A percentile compares a stretch with the other conserved stretches of the same genome.
These are phyloP conservation scores for Osmanthus fragrans DNA, from an alignment of 257 asterid genomes.

Conservation along the genomic window DNA sequence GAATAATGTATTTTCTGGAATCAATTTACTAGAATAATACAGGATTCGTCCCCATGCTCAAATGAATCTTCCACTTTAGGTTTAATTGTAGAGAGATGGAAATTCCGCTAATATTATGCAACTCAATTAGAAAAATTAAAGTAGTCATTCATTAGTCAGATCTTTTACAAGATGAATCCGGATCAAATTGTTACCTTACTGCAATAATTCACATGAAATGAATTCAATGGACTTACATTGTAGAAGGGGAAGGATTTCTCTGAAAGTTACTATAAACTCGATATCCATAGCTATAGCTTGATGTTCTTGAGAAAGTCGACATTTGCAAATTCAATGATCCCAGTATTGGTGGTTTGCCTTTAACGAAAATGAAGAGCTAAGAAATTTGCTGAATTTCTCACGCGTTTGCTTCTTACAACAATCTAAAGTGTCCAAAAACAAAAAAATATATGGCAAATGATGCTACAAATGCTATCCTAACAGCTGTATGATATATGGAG, in stretches of 20 bases:
- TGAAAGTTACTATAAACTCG: slow-evolving; percentile 11
- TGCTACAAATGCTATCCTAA: background rate
- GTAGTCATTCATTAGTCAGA: too few species aligned
- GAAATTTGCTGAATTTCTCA: background rate
- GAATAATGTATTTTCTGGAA: too few species aligned
- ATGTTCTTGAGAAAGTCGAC: slow-evolving; percentile 34
- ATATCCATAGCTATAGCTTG: slow-evolving; percentile 28
- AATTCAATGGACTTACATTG: slow-evolving; percentile 33
- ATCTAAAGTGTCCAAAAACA: background rate
- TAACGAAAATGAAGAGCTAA: too few species aligned
- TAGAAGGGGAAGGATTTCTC: slow-evolving; percentile 26
- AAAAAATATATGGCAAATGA: background rate
- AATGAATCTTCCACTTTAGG: too few species aligned
- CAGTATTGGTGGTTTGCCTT: background rate
- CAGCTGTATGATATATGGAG: slow-evolving; percentile 13
- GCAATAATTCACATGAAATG: background rate
- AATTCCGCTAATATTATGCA: too few species aligned
- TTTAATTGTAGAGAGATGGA: too few species aligned
- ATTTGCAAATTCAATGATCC: slow-evolving; percentile 8
- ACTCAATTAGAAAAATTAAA: too few species aligned
- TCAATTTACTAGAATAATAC: too few species aligned
- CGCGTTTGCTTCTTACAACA: background rate
- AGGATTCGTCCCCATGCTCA: too few species aligned
- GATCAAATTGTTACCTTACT: too few species aligned
- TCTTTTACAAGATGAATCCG: too few species aligned